Evolutionary conservation across 2,329 filamentous ascomycete species (phyloP).

Genomic region (Polytolypa hystricis): DNA sequence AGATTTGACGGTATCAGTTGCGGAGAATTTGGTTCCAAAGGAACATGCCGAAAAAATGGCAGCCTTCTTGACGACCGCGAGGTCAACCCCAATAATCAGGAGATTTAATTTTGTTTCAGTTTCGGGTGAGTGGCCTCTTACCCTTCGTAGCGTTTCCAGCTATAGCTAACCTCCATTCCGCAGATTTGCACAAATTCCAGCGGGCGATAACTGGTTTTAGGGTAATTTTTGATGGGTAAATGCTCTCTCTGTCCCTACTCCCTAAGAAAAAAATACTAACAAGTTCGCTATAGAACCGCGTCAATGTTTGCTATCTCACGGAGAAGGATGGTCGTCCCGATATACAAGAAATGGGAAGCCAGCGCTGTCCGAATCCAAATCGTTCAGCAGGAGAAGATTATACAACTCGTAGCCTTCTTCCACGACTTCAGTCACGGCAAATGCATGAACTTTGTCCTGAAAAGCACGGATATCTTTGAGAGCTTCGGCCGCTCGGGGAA

Average conservation of each 20-base stretch:
- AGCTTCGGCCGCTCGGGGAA: constrained; percentile 53
- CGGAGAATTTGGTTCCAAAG: constrained; percentile 52
- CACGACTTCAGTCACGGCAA: constrained; percentile 77
- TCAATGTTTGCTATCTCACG: constrained; percentile 69
- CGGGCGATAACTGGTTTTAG: constrained; percentile 66
- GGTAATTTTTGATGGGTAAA: constrained; percentile 57
- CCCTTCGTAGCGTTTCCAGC: background rate
- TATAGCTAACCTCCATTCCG: constrained; percentile 8
- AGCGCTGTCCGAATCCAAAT: constrained; percentile 69
- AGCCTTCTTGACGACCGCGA: constrained; percentile 50
- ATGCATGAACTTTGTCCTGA: constrained; percentile 80
- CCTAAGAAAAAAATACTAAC: too few species aligned
- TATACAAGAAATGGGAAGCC: constrained; percentile 91
- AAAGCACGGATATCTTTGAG: constrained; percentile 75
- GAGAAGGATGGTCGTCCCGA: constrained; percentile 77
- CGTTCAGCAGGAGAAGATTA: constrained; percentile 60
- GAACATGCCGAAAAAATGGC: constrained; percentile 53
- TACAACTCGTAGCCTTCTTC: constrained; percentile 78
- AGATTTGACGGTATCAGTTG: constrained; percentile 66
- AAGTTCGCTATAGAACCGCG: constrained; percentile 43
- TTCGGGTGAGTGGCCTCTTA: constrained; percentile 19
- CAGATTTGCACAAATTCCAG: constrained; percentile 69
- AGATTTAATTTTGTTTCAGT: constrained; percentile 58
- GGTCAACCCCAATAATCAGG: constrained; percentile 54
- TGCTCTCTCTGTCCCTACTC: too few species aligned